Evolutionary conservation across 305 asterid genomes (phyloP).

Genomic region (Petunia hybrid): DNA sequence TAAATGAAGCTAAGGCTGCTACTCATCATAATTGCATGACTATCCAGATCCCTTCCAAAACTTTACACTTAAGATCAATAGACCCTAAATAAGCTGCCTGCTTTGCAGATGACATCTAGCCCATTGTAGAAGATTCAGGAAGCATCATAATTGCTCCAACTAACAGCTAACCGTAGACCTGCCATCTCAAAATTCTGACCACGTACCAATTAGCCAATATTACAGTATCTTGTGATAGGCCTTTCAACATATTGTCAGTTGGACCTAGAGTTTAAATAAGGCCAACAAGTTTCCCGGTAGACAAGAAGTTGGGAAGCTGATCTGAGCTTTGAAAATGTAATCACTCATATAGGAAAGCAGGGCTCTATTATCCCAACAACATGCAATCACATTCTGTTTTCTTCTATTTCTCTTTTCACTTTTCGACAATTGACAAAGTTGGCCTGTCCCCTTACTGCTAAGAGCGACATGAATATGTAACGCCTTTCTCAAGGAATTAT

Average conservation of each 20-base stretch:
- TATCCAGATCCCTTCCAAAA: not conserved
- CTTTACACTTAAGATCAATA: not conserved
- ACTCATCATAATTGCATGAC: not conserved
- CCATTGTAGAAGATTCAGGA: not conserved
- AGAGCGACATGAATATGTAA: not conserved
- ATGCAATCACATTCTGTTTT: constrained; percentile 9
- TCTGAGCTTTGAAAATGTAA: constrained; percentile 7
- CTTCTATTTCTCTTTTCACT: not conserved
- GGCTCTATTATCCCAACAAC: not conserved
- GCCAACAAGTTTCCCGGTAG: not conserved
- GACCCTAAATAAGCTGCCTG: not conserved
- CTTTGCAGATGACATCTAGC: not conserved
- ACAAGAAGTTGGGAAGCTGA: constrained; percentile 22
- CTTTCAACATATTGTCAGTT: not conserved
- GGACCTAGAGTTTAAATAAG: not conserved
- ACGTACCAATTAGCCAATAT: constrained; percentile 5
- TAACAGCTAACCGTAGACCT: not conserved
- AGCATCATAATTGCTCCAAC: not conserved
- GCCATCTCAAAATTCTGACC: not conserved
- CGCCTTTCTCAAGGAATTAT: not conserved
- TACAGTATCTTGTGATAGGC: not conserved
- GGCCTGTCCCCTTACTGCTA: not conserved
- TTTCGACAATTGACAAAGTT: not conserved
- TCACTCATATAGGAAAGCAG: not conserved
- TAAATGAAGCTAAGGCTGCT: not conserved